Evolutionary conservation across 164 flowering plant species (phyloP), one percentile per base, ranked within the genome.

Genomic region (Piper longum): DNA sequence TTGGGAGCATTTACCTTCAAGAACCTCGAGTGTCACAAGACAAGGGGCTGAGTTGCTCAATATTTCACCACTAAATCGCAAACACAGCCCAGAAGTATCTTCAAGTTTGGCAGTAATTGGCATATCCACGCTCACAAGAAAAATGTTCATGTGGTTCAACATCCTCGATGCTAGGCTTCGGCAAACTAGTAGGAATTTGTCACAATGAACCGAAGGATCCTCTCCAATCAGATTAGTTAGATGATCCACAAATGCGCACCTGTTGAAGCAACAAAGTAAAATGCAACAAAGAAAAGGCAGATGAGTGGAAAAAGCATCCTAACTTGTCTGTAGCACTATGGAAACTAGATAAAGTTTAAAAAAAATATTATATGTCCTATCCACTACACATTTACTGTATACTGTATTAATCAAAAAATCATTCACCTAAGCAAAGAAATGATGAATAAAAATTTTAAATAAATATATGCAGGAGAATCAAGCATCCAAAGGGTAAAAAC

Each of bases 1-100:
- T 67, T 85, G 87, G 42, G 72, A 77, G 74, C 85, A 88, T 74
- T 77, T 84, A 72, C 97, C 98, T 80, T 86, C 87, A 5, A 57
- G 41, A 66, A 81, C 78, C 8, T 75, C 73, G 52, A 83, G 18
- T 19, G 90, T 80, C 45, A 89, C 73, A 58, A 89, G 77, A 74
- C 96, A 88, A 12, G 91, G 86, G 55, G 77, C n/a, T 39, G 80
- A 79, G 71, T 69, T 85, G 84, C 87, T 85, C 78, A 86, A 72
- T 40, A 89, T 84, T 82, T 92, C 88, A 73, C 88, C 64, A 69
- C 96, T 82, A 71, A 92, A 89, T 18, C 90, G 78, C 56, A 92
- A 76, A 72, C 85, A 73, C 76, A 89, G 74, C 72, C 98, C 98
- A 17, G 98, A 75, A 43, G 83, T 82, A 72, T 89, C 96, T 62